Evolutionary conservation across 2,329 filamentous ascomycete genomes (phyloP), one percentile per base, ranked within the genome.

Genomic region (Alternaria consortialis): DNA sequence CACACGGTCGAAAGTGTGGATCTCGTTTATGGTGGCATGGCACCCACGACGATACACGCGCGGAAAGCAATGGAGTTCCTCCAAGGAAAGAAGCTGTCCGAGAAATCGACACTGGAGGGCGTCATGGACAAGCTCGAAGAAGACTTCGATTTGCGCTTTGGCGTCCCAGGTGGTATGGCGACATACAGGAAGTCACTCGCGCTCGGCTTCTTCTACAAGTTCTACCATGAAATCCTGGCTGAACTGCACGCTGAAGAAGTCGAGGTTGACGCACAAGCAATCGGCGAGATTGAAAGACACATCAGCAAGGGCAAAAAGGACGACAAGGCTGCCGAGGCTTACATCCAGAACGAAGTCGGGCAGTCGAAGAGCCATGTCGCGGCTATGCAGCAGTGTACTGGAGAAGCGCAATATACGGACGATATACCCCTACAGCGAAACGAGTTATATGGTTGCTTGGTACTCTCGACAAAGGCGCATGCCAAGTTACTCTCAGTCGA

Each of bases 91-190:
- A 89, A 86, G 51, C 90, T 96, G 68, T 90, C 91, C 0, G 90
- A 96, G 65, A 86, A 92, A 1, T 86, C 90, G 57, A 97, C 94
- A 0, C 84, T 98, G 0, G 94, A 99, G 78, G 94, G 92, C 1
- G 87, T 90, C 6, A 97, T 98, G 92, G 91, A 88, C 68, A 91
- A 92, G 0, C 83, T 99, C n/a, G 94, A 93, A 65, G 84, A 87
- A 53, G 95, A 98, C 74, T 99, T 99, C 73, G 88, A 96, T 75
- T 84, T 99, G 31, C 85, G 87, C 5, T 98, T 97, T 71, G 90
- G 93, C 54, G 95, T 99, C 0, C 95, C 94, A 0, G 95, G 95
- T 67, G 95, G 95, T 37, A 99, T 99, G 95, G 94, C 95, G 0
- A 97, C 93, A 1, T 99, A 98, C 75, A 86, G 95, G 29, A 97